Evolutionary conservation across 2,329 filamentous ascomycete genomes (phyloP), one percentile per base, ranked within the genome.

Genomic region (Lachnellula hyalina): DNA sequence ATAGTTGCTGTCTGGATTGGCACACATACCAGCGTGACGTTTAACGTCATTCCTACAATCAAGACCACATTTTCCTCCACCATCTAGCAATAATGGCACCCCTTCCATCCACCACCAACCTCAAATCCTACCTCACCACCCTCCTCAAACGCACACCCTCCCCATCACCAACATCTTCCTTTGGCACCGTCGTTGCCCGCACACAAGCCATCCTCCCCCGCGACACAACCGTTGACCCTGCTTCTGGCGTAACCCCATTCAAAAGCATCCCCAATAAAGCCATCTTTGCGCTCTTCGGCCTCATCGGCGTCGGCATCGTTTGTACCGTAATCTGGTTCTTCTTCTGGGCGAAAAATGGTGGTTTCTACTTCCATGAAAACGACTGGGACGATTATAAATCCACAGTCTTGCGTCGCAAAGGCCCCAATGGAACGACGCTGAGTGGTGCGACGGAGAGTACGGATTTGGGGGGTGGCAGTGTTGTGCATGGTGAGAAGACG

Each of bases 361-460:
- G 94, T 14, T 96, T 97, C 75, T 77, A 88, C 60, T 97, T 91
- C 79, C 81, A 81, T 47, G 76, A 95, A 60, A 79, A 83, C 36
- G 94, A 99, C 73, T 99, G 94, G 93, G 93, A 97, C 5, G 94
- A 99, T 68, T 99, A 99, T 82, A 97, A 97, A 71, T 87, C 88
- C 1, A 96, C 93, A 0, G 94, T 99, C 2, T 74, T 99, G 46
- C 83, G 94, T 42, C 87, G 92, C 51, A 91, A 87, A 67, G 92
- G 91, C 0, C 90, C 92, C 5, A 92, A 96, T 72, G 93, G 93
- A 41, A 92, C 87, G 45, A 85, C 93, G 1, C 77, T 96, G 4
- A 88, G 84, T 53, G 89, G 90, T 52, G 92, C 89, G 0, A 96
- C 91, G 1, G 83, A 84, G 65, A 86, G 84, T 65, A 96, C 92